A percentile compares a stretch with the other conserved stretches of the same genome.
phyloP scores from a whole-genome alignment of 2,329 filamentous ascomycete species.

The Phialophora expanda region DNA sequence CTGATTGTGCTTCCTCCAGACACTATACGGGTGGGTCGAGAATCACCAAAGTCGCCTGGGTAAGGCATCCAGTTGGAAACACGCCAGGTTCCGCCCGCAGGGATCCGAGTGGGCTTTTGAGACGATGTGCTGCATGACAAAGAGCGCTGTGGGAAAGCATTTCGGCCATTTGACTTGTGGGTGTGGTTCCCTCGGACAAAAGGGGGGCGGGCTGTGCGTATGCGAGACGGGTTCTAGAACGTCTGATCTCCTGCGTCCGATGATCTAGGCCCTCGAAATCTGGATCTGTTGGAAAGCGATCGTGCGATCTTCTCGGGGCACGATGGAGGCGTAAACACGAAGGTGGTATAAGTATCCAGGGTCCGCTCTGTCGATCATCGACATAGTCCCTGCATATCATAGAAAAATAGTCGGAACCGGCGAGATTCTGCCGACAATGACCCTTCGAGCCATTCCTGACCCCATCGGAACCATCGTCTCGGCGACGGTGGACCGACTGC shows the following conservation, averaged over 20 bases:
- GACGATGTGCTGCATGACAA: not conserved
- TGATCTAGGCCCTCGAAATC: not conserved
- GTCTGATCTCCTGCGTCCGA: not conserved
- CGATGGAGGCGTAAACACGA: not conserved
- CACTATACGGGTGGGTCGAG: not conserved
- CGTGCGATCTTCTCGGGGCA: not conserved
- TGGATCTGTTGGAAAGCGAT: not conserved
- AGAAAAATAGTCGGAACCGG: not conserved
- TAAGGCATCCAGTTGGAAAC: not conserved
- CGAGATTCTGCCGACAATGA: slow-evolving; percentile 3
- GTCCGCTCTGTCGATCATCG: slow-evolving; percentile 2
- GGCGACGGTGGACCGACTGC: slow-evolving; percentile 7
- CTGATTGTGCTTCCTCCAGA: not conserved
- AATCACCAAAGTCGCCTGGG: not conserved
- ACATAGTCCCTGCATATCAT: slow-evolving; percentile 1
- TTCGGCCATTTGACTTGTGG: not conserved
- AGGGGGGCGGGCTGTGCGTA: not conserved
- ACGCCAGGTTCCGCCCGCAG: not conserved
- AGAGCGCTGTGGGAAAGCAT: not conserved
- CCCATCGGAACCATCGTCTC: not conserved
- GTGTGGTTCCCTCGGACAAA: not conserved
- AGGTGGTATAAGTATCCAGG: not conserved
- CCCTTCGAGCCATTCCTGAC: not conserved
- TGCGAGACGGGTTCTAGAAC: not conserved
- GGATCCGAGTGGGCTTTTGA: not conserved